Evolutionary conservation across 2,329 filamentous ascomycete species (phyloP).

Genomic region (Aspergillus brasiliensis): DNA sequence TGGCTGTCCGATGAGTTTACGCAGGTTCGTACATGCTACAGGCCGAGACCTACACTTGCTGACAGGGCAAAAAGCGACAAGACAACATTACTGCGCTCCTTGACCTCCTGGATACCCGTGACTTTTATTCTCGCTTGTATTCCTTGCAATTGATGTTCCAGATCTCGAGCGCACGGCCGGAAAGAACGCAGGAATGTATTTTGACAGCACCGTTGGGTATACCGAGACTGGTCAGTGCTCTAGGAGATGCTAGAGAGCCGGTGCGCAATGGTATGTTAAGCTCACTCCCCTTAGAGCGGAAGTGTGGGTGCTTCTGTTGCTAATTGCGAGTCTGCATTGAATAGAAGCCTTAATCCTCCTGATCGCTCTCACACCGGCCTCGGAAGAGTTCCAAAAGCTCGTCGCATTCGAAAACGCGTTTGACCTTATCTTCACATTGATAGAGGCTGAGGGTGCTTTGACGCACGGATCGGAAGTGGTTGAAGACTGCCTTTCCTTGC

Average conservation of each 20-base stretch:
- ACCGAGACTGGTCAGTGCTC: slow-evolving; percentile 76
- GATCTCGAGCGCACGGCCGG: slow-evolving; percentile 80
- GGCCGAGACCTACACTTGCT: slow-evolving; percentile 38
- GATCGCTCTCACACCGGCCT: slow-evolving; percentile 83
- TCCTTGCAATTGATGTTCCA: slow-evolving; percentile 85
- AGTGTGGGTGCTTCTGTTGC: not conserved
- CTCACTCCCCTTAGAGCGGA: not conserved
- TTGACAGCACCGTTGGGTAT: slow-evolving; percentile 87
- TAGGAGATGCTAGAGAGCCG: slow-evolving; percentile 84
- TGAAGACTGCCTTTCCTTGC: slow-evolving; percentile 87
- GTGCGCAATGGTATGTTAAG: slow-evolving; percentile 68
- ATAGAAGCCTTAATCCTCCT: slow-evolving; percentile 79
- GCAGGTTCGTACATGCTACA: slow-evolving; percentile 58
- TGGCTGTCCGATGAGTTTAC: slow-evolving; percentile 99
- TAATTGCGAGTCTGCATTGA: slow-evolving; percentile 19
- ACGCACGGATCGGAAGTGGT: slow-evolving; percentile 81
- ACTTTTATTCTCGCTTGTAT: slow-evolving; percentile 91
- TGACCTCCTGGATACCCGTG: slow-evolving; percentile 80
- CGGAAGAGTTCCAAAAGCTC: slow-evolving; percentile 87
- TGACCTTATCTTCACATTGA: slow-evolving; percentile 79
- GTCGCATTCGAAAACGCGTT: slow-evolving; percentile 96
- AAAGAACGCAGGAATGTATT: slow-evolving; percentile 92
- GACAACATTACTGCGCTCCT: slow-evolving; percentile 93
- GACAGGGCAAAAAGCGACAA: slow-evolving; percentile 67
- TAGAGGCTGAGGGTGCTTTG: slow-evolving; percentile 78